Conservation (phyloP, 257 asterid genomes). For the Nicotiana attenuata region DNA sequence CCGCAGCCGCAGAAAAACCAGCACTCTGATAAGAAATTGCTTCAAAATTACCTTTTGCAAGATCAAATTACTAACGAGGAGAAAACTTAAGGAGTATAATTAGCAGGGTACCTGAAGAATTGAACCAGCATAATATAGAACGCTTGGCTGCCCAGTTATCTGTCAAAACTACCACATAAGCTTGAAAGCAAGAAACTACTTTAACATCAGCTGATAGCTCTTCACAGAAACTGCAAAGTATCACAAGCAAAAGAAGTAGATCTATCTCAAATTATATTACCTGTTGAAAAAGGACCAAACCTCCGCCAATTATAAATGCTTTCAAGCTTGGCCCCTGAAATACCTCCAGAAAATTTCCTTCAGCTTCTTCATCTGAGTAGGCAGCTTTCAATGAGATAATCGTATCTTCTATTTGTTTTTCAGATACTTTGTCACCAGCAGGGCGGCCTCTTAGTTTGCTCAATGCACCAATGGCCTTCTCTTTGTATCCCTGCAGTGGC, state of each 20-base stretch:
- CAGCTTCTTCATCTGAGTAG: constrained; percentile 63
- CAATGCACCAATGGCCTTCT: constrained; percentile 73
- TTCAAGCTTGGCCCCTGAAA: constrained; percentile 88
- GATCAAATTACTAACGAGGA: not conserved
- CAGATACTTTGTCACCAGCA: constrained; percentile 56
- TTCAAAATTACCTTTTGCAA: constrained; percentile 3
- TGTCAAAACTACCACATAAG: constrained; percentile 24
- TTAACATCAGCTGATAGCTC: not conserved
- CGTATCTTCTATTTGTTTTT: constrained; percentile 76
- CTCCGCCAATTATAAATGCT: constrained; percentile 95
- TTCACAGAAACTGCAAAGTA: not conserved
- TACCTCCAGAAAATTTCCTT: constrained; percentile 63
- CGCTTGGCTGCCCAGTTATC: constrained; percentile 99
- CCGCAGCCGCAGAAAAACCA: constrained; percentile 96
- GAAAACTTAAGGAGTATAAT: not conserved
- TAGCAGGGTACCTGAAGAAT: constrained; percentile 74
- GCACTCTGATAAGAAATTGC: constrained; percentile 51
- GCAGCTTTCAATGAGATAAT: constrained; percentile 66
- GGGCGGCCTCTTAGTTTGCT: constrained; percentile 76
- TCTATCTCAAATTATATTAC: constrained; percentile 27
- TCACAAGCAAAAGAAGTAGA: constrained; percentile 8
- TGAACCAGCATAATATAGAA: constrained; percentile 89
- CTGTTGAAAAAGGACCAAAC: constrained; percentile 97
- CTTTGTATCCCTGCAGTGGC: constrained; percentile 67
- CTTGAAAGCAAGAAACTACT: not conserved